A percentile compares a stretch with the other conserved stretches of the same genome.
Conservation (phyloP, 1,284 basidiomycete species). For the Melampsora larici-populina region DNA sequence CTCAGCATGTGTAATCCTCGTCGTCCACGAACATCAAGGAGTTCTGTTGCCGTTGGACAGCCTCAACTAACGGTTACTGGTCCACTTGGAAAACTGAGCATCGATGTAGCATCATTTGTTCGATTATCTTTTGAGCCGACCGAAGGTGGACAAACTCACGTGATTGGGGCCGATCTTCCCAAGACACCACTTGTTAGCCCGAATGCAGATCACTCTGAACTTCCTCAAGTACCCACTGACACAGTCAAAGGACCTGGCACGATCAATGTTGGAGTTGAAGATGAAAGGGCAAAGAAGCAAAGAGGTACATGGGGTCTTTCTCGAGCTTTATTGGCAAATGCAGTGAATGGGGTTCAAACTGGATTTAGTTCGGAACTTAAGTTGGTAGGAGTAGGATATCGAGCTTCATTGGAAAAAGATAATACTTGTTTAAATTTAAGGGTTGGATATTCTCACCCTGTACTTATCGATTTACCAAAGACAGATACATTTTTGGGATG, state of each 20-base stretch:
- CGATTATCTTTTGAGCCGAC: conserved; percentile 39
- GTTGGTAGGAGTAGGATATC: conserved; percentile 92
- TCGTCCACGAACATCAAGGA: conserved; percentile 28
- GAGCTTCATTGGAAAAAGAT: conserved; percentile 75
- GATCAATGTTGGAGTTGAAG: conserved; percentile 64
- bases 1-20: conserved; percentile 54
- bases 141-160: conserved; percentile 4
- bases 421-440: conserved; percentile 72
- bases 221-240: conserved; percentile 10
- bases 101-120: conserved; percentile 58
- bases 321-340: conserved; percentile 81
- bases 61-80: conserved; percentile 64
- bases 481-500: conserved; percentile 60
- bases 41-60: conserved; percentile 27
- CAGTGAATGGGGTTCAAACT: conserved; percentile 79
- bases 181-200: conserved; percentile 47
- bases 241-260: not conserved
- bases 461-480: conserved; percentile 75
- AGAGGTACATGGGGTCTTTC: conserved; percentile 90
- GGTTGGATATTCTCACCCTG: conserved; percentile 84
- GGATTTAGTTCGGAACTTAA: conserved; percentile 79
- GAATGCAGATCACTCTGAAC: conserved; percentile 42
- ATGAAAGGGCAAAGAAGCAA: conserved; percentile 70
- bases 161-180: conserved; percentile 44
- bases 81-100: conserved; percentile 71